Base-by-base conservation (phyloP, 2,329 filamentous ascomycete genomes). In the Fusarium sarcochroum region DNA sequence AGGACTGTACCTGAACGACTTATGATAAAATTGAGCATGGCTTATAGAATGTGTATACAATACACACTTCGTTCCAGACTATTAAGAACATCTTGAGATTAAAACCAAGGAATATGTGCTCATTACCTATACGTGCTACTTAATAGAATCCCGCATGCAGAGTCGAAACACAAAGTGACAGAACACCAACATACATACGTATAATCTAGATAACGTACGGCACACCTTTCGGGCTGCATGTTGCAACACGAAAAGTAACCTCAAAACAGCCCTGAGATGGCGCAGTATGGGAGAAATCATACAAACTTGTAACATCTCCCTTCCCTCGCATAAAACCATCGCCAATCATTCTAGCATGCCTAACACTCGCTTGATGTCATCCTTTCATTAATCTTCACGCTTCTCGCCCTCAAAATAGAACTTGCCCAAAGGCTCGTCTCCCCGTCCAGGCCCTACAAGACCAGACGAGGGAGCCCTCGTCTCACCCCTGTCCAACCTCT, bases 391-490 rank as follows among this genome's bases (percentile, higher is more conserved):
- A 18, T 69, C 66, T 13, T 71, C 68, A 35, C 69, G 68, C 44
- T 58, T 72, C 23, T 74, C 69, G 14, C 84, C 82, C 73, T 90
- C 89, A 71, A 90, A 90, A 67, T 87, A 88, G 70, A 89, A 89
- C 65, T 84, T 85, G 15, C 87, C 88, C 51, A 89, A 71, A 13
- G 83, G 76, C 46, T 84, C 82, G 7, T 78, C 83, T 37, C 79
- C 79, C 27, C 80, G 79, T 10, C 81, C 81, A 1, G 84, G 79
- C 38, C 78, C 85, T 21, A 82, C 81, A 57, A 87, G 69, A 2
- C 80, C 78, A 11, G 76, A 72, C 10, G 76, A 72, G 6, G 78
- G 80, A 1, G 78, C 76, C 38, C 76, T 78, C 13, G 76, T 78
- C 64, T 87, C 84, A 11, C 82, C 84, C 25, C 82, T 82, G 56